Evolutionary conservation across 495 filamentous ascomycete genomes (phyloP), one percentile per base, ranked within the genome.

Genomic region (Amniculicola lignicola): DNA sequence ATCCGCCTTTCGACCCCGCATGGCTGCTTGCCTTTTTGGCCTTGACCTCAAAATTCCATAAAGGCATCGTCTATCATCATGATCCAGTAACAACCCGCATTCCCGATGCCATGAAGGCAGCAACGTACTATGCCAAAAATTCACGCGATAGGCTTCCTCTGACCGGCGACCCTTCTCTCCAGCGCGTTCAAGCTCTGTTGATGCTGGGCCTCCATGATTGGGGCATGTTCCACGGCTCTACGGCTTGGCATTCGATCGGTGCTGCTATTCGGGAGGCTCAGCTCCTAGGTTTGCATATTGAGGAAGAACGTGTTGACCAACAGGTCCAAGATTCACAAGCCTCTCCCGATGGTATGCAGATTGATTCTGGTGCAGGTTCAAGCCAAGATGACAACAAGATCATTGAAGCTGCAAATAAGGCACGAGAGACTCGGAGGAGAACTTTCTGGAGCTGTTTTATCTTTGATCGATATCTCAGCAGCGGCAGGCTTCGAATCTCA

Each of bases 401-500:
- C n/a, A n/a, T n/a, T n/a, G n/a, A n/a, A n/a, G n/a, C n/a, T n/a
- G n/a, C n/a, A n/a, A n/a, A n/a, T n/a, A n/a, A n/a, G 23, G 16
- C 23, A n/a, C 27, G 10, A 28, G 7, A 14, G 9, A 45, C 49
- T 57, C 43, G 10, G 39, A 35, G 12, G 54, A 62, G 89, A 22
- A 92, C 89, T 3, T 89, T 92, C 67, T 95, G 88, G 78, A 88
- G 88, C 50, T 89, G 87, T 57, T 87, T 91, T 60, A 82, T 92
- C 46, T 77, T 94, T 55, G 89, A 95, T 65, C 80, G 88, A 12
- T 85, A 87, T 64, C 70, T 93, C 27, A 82, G 84, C 46, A 88
- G 84, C 62, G 88, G 88, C 21, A 85, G 87, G 61, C 83, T 84
- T 54, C 78, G 88, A 6, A n/a, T n/a, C n/a, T 82, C 84, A 1